Base-by-base conservation (phyloP, 768 basidiomycete genomes). In the Albatrellus ellisii region DNA sequence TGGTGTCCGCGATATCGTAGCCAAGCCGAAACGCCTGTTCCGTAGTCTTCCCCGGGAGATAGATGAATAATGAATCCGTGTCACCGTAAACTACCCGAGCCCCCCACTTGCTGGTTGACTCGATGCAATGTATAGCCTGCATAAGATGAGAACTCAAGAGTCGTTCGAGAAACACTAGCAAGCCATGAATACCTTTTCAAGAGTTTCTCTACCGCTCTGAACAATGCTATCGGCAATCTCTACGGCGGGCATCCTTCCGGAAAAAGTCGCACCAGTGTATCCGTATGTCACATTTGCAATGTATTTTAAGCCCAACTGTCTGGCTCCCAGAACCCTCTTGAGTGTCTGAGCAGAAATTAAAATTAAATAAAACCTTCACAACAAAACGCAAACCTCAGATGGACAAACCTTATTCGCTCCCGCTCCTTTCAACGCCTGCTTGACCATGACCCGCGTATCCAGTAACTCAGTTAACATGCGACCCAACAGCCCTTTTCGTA, bases 171-270 rank as follows among this genome's bases (percentile, higher is more conserved):
- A 21, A 18, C 17, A 4, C 25, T 14, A 6, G 9, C 1, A 11
- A 4, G 18, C 34, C 26, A 17, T 8, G 51, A 63, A 7, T 28
- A 83, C 92, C 74, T 90, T 88, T 60, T 97, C 94, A 17, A 98
- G 64, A 0, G 89, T 97, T 61, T 98, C 92, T 29, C 95, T 70
- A 4, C 95, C 94, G 32, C 77, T 92, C 62, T 98, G 91, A 0
- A 99, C 94, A 51, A 98, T 98, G 43, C 89, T 89, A 53, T 99
- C 95, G 0, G 95, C 95, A 29, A 99, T 89, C 58, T 98, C 92
- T 15, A 97, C 92, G 8, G 87, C 89, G 18, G 95, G 95, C 95
- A 99, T 98, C 36, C 95, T 70, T 2, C 95, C 95, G 12, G 92
- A 97, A 55, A 79, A 95, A 1, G 85, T 83, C 2, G 95, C 95